Base-by-base conservation (phyloP, 73 alveolate species). In the Tetrahymena malaccensis region DNA sequence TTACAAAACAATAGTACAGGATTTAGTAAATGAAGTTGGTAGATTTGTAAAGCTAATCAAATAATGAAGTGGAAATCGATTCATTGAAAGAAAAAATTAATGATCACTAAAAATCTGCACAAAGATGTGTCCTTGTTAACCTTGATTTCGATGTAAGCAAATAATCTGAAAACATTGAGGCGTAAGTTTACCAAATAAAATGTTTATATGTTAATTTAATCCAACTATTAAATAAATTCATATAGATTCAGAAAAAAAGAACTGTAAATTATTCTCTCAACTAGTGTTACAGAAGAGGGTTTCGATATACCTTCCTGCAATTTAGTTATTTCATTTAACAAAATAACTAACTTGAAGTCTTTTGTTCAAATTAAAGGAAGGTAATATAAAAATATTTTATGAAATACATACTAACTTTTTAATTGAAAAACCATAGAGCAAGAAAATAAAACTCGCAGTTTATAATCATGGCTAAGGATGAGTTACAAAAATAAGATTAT, bases 231-330 rank as follows among this genome's bases (percentile, higher is more conserved):
- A 10, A 27, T 70, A 9, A 22, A 19, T 70, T 70, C 6, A 9
- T 70, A 19, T 3, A 70, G 89, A n/a, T 95, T 95, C 84, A 95
- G 94, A 93, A 89, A 93, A 25, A 43, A 93, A 12, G 44, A 93
- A 22, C 84, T 55, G 11, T 85, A 95, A 25, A 95, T 95, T 11
- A 55, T 95, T 38, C 94, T 95, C 7, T 95, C 97, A 35, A 95
- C 97, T 21, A 95, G 94, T 55, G 97, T 95, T 8, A 95, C 97
- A 8, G 97, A 95, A 85, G 97, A 95, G 34, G 97, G 97, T 10
- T 95, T 95, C 31, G 97, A 95, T 95, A 93, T 95, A 1, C 97
- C 97, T 40, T 19, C 34, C 12, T 95, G 97, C 11, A 43, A 95
- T 95, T 31, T 34, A 31, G 95, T 95, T 25, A 70, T 70, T 11